Conservation (phyloP, 306 rosid species). For the Chamaecrista fasciculata region DNA sequence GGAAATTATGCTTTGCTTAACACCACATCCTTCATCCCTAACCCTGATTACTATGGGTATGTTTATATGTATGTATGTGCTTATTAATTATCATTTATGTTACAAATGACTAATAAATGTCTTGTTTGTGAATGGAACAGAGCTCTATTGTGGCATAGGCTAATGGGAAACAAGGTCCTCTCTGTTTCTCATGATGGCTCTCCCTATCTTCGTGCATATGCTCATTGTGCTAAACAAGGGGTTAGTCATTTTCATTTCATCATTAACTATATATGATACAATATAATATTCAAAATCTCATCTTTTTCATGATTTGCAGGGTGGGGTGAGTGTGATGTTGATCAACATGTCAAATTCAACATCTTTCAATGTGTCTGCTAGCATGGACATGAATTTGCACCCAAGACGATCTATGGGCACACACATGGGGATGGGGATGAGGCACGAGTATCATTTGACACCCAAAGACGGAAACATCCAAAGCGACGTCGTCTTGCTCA, state of each 20-base stretch:
- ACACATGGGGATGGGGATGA: conserved; percentile 38
- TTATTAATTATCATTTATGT: too few species aligned
- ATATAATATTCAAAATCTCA: too few species aligned
- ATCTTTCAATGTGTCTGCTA: conserved; percentile 25
- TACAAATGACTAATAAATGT: too few species aligned
- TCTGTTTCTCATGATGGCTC: conserved; percentile 37
- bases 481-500: conserved; percentile 47
- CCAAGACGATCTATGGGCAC: not conserved
- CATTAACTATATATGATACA: too few species aligned
- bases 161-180: conserved; percentile 50
- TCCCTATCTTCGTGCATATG: conserved; percentile 41
- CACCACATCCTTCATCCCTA: conserved; percentile 60
- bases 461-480: conserved; percentile 56
- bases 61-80: too few species aligned
- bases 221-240: conserved; percentile 44
- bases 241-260: conserved; percentile 14
- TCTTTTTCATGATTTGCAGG: conserved; percentile 28
- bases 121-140: too few species aligned
- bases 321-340: conserved; percentile 45
- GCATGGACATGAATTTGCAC: conserved; percentile 35
- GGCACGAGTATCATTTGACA: conserved; percentile 67
- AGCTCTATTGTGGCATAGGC: conserved; percentile 53
- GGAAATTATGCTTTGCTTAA: conserved; percentile 68
- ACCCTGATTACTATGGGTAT: conserved; percentile 66
- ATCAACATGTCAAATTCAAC: conserved; percentile 64